Percentiles rank a stretch among this genome's conserved stretches.
Evolutionary conservation across 441 rosid genomes (phyloP).

Genomic region (Theobroma grandiflorum): DNA sequence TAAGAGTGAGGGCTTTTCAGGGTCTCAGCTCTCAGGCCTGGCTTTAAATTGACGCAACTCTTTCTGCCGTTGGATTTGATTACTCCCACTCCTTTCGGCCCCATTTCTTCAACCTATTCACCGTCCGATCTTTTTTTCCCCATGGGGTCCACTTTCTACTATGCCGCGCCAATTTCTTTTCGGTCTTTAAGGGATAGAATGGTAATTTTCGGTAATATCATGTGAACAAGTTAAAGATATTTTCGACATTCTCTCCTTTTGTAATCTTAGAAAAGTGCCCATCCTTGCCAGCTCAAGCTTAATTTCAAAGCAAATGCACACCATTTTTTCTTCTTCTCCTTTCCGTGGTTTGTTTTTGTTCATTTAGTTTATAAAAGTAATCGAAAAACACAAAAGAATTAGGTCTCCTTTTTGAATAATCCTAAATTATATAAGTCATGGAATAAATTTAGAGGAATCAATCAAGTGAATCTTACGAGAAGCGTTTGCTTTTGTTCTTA

Average conservation of each 20-base stretch:
- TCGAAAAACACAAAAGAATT: neutral
- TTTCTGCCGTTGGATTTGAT: slow-evolving; percentile 45
- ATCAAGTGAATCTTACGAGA: too few relatives aligned
- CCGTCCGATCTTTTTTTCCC: slow-evolving; percentile 44
- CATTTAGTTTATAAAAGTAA: neutral
- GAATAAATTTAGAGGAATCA: too few relatives aligned
- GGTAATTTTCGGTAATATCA: neutral
- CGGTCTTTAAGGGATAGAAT: neutral
- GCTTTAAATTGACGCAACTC: slow-evolving; percentile 66
- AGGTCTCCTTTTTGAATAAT: neutral
- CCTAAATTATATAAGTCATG: too few relatives aligned
- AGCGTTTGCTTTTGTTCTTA: too few relatives aligned
- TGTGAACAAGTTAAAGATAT: neutral
- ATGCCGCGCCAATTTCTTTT: neutral
- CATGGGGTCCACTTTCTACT: slow-evolving; percentile 32
- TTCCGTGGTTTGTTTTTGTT: too few relatives aligned
- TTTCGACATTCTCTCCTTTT: neutral
- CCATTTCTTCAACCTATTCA: slow-evolving; percentile 17
- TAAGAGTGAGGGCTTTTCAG: slow-evolving; percentile 13
- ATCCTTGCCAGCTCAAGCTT: neutral
- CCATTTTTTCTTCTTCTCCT: too few relatives aligned
- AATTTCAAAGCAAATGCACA: neutral
- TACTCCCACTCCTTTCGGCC: slow-evolving; percentile 1
- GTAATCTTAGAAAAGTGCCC: neutral
- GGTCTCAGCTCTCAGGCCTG: slow-evolving; percentile 4